Conservation (phyloP, 1,284 basidiomycete species). For the Tilletia walkeri region DNA sequence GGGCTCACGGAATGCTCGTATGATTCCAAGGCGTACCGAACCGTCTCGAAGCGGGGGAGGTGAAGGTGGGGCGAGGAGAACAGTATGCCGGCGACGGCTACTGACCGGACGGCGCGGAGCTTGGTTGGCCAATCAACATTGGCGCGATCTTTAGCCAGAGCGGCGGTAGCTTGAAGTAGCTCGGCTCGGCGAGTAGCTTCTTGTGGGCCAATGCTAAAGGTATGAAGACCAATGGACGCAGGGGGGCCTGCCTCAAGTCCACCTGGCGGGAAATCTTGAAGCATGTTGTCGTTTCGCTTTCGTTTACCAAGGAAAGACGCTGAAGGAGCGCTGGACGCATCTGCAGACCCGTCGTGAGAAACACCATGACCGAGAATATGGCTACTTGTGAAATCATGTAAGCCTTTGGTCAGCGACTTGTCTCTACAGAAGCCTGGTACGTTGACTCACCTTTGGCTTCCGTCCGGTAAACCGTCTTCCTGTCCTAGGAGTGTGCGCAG, state of each 20-base stretch:
- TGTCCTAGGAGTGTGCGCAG: background rate
- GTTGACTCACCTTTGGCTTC: background rate
- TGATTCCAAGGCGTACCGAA: conserved; percentile 36
- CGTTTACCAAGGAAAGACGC: conserved; percentile 33
- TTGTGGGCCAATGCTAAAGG: background rate
- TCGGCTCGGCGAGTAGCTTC: conserved; percentile 8
- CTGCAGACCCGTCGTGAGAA: no score
- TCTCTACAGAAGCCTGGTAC: no score
- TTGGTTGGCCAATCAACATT: conserved; percentile 36
- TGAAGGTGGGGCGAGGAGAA: conserved; percentile 19
- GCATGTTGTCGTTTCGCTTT: conserved; percentile 28
- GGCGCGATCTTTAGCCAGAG: conserved; percentile 30
- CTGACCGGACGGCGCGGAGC: conserved; percentile 43
- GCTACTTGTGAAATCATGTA: no score
- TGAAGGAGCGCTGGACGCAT: background rate
- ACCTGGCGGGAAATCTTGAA: background rate
- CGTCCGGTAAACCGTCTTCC: background rate
- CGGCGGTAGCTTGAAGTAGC: conserved; percentile 24
- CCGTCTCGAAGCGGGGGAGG: conserved; percentile 35
- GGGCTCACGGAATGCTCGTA: conserved; percentile 42
- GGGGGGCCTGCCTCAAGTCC: conserved; percentile 22
- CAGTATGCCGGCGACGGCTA: conserved; percentile 24
- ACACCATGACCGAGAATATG: no score
- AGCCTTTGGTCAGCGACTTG: no score
- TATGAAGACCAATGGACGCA: background rate